phyloP scores from a whole-genome alignment of 1,284 basidiomycete species.

The Apiotrichum domesticum region DNA sequence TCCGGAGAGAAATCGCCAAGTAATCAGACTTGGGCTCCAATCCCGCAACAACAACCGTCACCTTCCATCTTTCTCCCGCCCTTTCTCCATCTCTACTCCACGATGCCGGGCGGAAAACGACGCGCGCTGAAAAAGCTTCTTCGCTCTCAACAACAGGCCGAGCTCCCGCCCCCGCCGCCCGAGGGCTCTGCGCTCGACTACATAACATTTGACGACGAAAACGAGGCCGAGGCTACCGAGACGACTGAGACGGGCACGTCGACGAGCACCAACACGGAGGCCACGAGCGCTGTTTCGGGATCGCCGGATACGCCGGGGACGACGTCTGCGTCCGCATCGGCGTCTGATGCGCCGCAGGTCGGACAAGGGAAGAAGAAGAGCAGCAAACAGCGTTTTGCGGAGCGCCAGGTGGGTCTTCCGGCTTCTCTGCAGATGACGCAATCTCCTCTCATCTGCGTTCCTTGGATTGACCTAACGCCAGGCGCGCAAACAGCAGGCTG shows the following conservation, averaged over 20 bases:
- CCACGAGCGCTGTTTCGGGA: background rate
- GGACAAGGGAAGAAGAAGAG: slow-evolving; percentile 52
- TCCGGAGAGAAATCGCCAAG: too few species aligned
- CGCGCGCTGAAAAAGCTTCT: slow-evolving; percentile 44
- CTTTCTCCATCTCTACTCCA: too few species aligned
- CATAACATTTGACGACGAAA: background rate
- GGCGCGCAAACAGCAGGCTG: slow-evolving; percentile 68
- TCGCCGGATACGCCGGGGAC: background rate
- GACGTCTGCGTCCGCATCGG: background rate
- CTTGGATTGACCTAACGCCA: slow-evolving; percentile 34
- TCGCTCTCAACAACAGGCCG: background rate
- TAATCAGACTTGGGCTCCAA: too few species aligned
- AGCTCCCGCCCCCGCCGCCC: slow-evolving; percentile 1
- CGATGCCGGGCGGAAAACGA: slow-evolving; percentile 44
- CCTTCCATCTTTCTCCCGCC: too few species aligned
- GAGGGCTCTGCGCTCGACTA: background rate
- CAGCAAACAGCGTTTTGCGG: slow-evolving; percentile 64
- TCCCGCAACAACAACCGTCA: too few species aligned
- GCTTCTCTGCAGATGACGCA: background rate
- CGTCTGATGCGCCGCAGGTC: background rate
- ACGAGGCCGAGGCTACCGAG: background rate
- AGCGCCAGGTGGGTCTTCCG: slow-evolving; percentile 61
- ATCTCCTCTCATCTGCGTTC: too few species aligned
- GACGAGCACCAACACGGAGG: background rate
- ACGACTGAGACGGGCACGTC: background rate